These are phyloP conservation scores for Nothopassalora personata DNA, from an alignment of 2,329 filamentous ascomycete genomes.

Conservation along the genomic window DNA sequence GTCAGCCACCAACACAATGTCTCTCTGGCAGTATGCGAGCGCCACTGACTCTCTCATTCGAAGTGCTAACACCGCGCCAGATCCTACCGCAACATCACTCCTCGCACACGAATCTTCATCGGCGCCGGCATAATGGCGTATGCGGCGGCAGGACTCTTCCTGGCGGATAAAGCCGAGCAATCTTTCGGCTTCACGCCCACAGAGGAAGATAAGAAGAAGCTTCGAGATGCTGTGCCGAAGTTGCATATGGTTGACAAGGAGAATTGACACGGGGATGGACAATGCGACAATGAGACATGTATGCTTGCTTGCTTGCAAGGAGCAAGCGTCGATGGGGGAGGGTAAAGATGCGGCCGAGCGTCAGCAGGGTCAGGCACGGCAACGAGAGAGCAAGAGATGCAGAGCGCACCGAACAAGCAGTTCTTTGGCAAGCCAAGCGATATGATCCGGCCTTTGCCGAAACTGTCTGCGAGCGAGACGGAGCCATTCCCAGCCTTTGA, in stretches of 20 bases:
- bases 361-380: background rate
- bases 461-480: background rate
- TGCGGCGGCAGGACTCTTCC: slow-evolving; percentile 66
- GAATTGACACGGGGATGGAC: slow-evolving; percentile 8
- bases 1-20: slow-evolving; percentile 9
- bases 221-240: slow-evolving; percentile 58
- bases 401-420: background rate
- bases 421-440: background rate
- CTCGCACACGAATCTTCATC: slow-evolving; percentile 64
- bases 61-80: background rate
- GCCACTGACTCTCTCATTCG: background rate
- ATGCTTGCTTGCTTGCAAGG: background rate
- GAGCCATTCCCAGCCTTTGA: background rate
- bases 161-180: slow-evolving; percentile 68
- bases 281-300: background rate
- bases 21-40: slow-evolving; percentile 18
- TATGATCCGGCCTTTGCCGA: background rate
- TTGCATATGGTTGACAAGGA: slow-evolving; percentile 56
- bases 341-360: background rate
- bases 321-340: background rate
- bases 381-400: background rate
- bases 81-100: slow-evolving; percentile 64
- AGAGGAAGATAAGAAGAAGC: slow-evolving; percentile 64
- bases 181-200: slow-evolving; percentile 67
- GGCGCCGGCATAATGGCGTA: slow-evolving; percentile 72